These are phyloP conservation scores for Paradendryphiella salina DNA, from an alignment of 2,329 filamentous ascomycete genomes.

Conservation along the genomic window DNA sequence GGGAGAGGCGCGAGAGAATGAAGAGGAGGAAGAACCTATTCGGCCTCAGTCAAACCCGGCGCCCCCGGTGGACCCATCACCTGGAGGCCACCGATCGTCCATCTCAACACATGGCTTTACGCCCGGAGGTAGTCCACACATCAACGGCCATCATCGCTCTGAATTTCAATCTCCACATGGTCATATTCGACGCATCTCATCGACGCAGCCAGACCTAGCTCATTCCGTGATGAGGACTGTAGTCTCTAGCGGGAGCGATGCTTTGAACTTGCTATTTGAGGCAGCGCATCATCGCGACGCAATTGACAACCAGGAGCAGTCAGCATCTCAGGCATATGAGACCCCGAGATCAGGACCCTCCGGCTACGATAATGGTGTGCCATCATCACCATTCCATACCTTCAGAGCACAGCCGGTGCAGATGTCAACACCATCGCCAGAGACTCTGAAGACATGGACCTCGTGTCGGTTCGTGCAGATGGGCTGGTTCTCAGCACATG, in stretches of 20 bases:
- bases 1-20: slow-evolving; percentile 32
- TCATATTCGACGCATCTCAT: slow-evolving; percentile 39
- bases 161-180: slow-evolving; percentile 38
- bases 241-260: slow-evolving; percentile 59
- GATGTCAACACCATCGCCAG: slow-evolving; percentile 45
- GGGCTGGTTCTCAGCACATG: slow-evolving; percentile 60
- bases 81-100: slow-evolving; percentile 30
- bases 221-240: slow-evolving; percentile 54
- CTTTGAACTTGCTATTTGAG: slow-evolving; percentile 57
- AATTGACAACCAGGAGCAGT: slow-evolving; percentile 39
- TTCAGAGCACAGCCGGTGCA: slow-evolving; percentile 44
- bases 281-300: slow-evolving; percentile 50
- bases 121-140: slow-evolving; percentile 33
- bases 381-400: slow-evolving; percentile 37
- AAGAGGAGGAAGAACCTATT: slow-evolving; percentile 23
- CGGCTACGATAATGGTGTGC: slow-evolving; percentile 26
- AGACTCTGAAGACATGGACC: slow-evolving; percentile 53
- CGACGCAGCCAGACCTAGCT: slow-evolving; percentile 42
- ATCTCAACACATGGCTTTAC: slow-evolving; percentile 31
- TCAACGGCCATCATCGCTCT: slow-evolving; percentile 28
- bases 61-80: slow-evolving; percentile 20
- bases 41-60: slow-evolving; percentile 14
- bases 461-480: slow-evolving; percentile 58
- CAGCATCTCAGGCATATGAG: slow-evolving; percentile 46
- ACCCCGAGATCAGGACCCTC: slow-evolving; percentile 40